Evolutionary conservation across 2,329 filamentous ascomycete genomes (phyloP), one percentile per base, ranked within the genome.

Genomic region (Leptographium radiaticola): DNA sequence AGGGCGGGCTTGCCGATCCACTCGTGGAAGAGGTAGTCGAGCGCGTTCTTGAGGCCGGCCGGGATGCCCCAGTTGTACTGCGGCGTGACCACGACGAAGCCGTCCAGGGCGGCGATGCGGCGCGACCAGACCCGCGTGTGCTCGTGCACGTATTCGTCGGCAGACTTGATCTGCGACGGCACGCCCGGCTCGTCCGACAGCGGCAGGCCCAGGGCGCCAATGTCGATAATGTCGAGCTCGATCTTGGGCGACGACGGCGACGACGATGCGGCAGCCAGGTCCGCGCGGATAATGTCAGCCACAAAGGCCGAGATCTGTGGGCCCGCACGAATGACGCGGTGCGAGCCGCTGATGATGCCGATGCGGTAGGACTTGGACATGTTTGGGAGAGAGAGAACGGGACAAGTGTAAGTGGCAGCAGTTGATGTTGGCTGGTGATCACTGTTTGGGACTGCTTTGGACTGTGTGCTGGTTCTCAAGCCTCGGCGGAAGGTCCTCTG

Each of bases 1-100:
- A 69, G 61, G 18, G 68, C 71, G 0, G 73, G 69, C 60, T 77
- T 77, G 12, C 68, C 70, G 25, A 59, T 66, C 71, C 73, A 76
- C 59, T 76, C 74, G 54, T 76, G 61, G 60, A 67, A 76, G 7
- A 79, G 64, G 57, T 73, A 75, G 57, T 77, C 75, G 48, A 79
- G 68, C 10, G 74, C 74, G 57, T 75, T 77, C 64, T 77, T 78
- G 20, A 75, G 59, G 16, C 66, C 69, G 0, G 69, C 73, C 0
- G 74, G 70, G 18, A 73, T 66, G 9, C 72, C 70, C 65, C 67
- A 73, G 62, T 77, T 76, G 59, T 75, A 75, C 60, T 70, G 65
- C 16, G 67, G 62, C 20, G 66, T 63, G 42, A 63, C 59, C 52
- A 63, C 59, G 20, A 63, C 60, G 52, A 68, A 70, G 39, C 56